phyloP scores from a whole-genome alignment of 2,329 filamentous ascomycete species.

The Paracamarosporium sp. region DNA sequence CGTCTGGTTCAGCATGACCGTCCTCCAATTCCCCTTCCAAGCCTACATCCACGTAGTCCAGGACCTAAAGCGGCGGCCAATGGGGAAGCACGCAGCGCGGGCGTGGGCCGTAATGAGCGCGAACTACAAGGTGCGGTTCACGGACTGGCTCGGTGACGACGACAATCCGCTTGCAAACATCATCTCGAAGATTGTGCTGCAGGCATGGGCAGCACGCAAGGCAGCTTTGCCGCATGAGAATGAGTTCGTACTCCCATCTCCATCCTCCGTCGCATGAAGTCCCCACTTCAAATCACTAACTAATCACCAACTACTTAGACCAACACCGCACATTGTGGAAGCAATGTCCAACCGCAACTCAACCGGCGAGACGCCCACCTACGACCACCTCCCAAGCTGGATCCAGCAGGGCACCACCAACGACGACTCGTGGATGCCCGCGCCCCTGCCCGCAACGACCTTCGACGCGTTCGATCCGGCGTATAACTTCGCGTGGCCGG shows the following conservation, averaged over 20 bases:
- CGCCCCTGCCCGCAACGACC: background rate
- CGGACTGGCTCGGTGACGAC: conserved; percentile 4
- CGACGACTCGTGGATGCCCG: conserved; percentile 6
- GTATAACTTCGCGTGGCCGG: background rate
- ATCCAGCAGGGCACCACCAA: background rate
- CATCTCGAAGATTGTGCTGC: conserved; percentile 65
- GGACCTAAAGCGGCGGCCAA: conserved; percentile 50
- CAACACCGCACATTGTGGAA: background rate
- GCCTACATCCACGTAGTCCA: conserved; percentile 57
- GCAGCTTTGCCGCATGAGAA: background rate
- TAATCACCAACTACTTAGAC: background rate
- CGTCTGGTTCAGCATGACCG: conserved; percentile 47
- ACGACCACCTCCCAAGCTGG: background rate
- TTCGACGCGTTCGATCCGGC: background rate
- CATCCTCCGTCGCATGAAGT: too few relatives aligned
- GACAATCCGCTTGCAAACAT: conserved; percentile 37
- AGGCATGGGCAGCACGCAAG: conserved; percentile 41
- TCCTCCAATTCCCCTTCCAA: conserved; percentile 57
- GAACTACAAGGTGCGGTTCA: conserved; percentile 49
- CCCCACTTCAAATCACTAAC: background rate
- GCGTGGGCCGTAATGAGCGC: conserved; percentile 56
- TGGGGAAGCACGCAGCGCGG: conserved; percentile 35
- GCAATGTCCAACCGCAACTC: background rate
- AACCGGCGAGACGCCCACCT: background rate
- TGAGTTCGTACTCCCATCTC: background rate